phyloP scores from a whole-genome alignment of 345 rosid species.

The Salix suchowensis region DNA sequence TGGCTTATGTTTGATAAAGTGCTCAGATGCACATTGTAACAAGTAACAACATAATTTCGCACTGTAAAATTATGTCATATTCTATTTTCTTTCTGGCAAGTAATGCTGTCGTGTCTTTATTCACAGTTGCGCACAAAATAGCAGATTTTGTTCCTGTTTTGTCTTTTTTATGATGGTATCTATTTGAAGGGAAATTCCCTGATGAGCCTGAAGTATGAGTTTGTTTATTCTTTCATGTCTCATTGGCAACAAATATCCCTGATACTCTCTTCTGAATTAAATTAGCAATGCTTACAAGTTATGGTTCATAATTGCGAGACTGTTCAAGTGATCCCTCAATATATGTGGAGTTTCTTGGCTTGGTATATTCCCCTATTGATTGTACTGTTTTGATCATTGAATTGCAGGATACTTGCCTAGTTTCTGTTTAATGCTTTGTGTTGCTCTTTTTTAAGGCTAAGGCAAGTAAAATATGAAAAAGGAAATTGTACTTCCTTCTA shows the following conservation, averaged over 20 bases:
- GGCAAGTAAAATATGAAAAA: slow-evolving; percentile 49
- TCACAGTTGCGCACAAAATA: neutral
- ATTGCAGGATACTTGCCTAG: slow-evolving; percentile 20
- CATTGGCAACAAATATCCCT: neutral
- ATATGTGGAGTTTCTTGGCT: neutral
- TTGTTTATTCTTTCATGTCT: neutral
- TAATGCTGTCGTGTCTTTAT: neutral
- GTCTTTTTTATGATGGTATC: neutral
- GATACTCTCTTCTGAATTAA: neutral
- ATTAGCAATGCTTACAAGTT: neutral
- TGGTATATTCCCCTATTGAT: neutral
- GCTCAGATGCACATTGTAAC: neutral
- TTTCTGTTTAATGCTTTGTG: slow-evolving; percentile 17
- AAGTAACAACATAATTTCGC: neutral
- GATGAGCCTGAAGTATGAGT: too few species aligned
- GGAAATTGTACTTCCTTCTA: slow-evolving; percentile 34
- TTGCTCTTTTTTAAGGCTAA: slow-evolving; percentile 31
- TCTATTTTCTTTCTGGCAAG: neutral
- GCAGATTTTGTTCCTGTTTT: neutral
- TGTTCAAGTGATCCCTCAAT: neutral
- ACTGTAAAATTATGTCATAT: neutral
- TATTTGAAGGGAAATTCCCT: neutral
- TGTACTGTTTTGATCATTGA: slow-evolving; percentile 6
- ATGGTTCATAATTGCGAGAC: neutral
- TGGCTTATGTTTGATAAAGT: neutral